Percentiles rank a stretch among this genome's conserved stretches.
phyloP scores from a whole-genome alignment of 352 stramenopile genomes.

The Nothophytophthora sp. region DNA sequence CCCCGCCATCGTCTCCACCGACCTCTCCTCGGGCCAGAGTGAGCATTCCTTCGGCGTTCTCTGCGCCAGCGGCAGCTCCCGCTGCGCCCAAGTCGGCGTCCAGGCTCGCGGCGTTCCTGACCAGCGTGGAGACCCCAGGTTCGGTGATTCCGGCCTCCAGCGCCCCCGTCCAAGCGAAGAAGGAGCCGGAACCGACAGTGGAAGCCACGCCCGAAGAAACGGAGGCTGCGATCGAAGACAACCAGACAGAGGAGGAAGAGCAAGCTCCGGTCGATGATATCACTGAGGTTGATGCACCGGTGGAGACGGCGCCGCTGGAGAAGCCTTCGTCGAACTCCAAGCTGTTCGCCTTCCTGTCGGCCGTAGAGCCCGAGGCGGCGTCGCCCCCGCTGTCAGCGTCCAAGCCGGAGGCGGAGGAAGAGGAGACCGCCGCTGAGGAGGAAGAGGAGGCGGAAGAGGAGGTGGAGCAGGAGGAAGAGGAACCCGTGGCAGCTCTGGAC shows the following conservation, averaged over 20 bases:
- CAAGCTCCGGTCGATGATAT: constrained; percentile 6
- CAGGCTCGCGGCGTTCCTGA: constrained; percentile 70
- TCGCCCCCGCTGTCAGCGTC: not conserved
- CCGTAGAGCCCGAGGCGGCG: constrained; percentile 32
- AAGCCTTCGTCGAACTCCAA: constrained; percentile 41
- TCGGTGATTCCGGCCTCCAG: constrained; percentile 9
- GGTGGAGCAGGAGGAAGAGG: constrained; percentile 22
- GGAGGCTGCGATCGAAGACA: constrained; percentile 25
- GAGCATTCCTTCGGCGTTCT: constrained; percentile 39
- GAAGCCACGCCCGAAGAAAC: constrained; percentile 22
- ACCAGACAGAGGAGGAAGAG: constrained; percentile 23
- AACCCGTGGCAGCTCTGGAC: constrained; percentile 20
- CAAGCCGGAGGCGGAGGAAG: constrained; percentile 11
- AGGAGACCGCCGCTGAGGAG: constrained; percentile 24
- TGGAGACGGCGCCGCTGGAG: constrained; percentile 18
- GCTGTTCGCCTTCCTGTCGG: constrained; percentile 54
- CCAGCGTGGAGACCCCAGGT: constrained; percentile 41
- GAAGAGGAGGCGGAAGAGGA: constrained; percentile 22
- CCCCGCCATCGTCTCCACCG: constrained; percentile 26
- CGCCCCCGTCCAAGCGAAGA: constrained; percentile 18
- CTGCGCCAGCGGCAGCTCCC: constrained; percentile 9
- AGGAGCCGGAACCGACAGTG: constrained; percentile 10
- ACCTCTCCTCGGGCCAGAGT: constrained; percentile 23
- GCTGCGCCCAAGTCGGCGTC: constrained; percentile 34
- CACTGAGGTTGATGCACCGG: constrained; percentile 6